A percentile compares a stretch with the other conserved stretches of the same genome.
Evolutionary conservation across 2,329 filamentous ascomycete genomes (phyloP).

Genomic region (Colletotrichum abscissum): DNA sequence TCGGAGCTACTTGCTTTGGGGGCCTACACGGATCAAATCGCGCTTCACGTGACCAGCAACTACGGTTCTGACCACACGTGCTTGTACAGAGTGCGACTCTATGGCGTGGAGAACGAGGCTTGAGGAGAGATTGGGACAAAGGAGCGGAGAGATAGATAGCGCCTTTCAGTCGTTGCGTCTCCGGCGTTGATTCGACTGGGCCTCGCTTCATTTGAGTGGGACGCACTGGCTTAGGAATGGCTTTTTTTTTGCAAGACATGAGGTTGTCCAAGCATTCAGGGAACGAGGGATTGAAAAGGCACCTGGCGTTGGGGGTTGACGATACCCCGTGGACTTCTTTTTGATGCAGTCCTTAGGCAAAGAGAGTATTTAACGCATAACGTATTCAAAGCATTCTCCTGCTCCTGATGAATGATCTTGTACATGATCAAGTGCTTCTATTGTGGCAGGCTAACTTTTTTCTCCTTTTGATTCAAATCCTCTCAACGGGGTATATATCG

Average conservation of each 20-base stretch:
- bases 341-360: slow-evolving; percentile 13
- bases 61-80: slow-evolving; percentile 73
- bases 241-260: neutral
- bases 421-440: neutral
- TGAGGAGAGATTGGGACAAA: neutral
- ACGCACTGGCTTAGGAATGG: neutral
- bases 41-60: slow-evolving; percentile 68
- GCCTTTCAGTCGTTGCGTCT: neutral
- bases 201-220: neutral
- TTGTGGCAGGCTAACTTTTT: neutral
- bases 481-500: slow-evolving; percentile 42
- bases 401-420: neutral
- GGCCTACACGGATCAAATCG: slow-evolving; percentile 61
- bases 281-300: slow-evolving; percentile 1
- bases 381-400: neutral
- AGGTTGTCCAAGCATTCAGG: slow-evolving; percentile 21
- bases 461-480: neutral
- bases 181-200: slow-evolving; percentile 4
- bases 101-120: slow-evolving; percentile 52
- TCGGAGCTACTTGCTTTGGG: slow-evolving; percentile 59
- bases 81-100: slow-evolving; percentile 72
- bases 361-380: slow-evolving; percentile 19
- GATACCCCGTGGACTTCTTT: slow-evolving; percentile 32
- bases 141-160: no score
- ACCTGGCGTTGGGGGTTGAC: slow-evolving; percentile 34